Base-by-base conservation (phyloP, 1,139 yeast genomes). In the Debaryomyces robertsiae region DNA sequence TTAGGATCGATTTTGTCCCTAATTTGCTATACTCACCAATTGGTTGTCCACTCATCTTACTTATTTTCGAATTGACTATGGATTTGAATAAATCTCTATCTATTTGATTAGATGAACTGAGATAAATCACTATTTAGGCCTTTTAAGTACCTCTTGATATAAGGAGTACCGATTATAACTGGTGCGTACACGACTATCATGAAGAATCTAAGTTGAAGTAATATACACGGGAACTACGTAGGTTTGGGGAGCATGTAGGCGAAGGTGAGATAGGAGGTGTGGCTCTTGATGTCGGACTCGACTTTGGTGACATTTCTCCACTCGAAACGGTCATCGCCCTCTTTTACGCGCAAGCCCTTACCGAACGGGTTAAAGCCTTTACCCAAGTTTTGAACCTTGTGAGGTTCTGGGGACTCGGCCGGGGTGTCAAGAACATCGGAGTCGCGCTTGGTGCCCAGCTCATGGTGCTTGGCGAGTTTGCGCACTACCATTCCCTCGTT, bases 191-290 rank as follows among this genome's bases (percentile, higher is more conserved):
- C 44, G n/a, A n/a, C n/a, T n/a, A n/a, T n/a, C n/a, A n/a, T n/a
- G n/a, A n/a, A n/a, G 24, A 30, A 28, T 27, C 4, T 5, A 19
- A 16, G 27, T 28, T 29, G 23, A 19, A 29, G 30, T 14, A 40
- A 30, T 43, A 17, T 38, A 32, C 36, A 22, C 30, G 25, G 22
- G 15, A 25, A 17, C 25, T 25, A 35, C 29, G 34, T 42, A 15
- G 16, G 30, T 40, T 44, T 45, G 46, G 63, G 57, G 13, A 65
- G 54, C 48, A 69, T 72, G 46, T 63, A 73, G 27, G 98, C 99
- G 75, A 94, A 94, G 1, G 97, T 89, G 57, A 94, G 69, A 58
- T 89, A 94, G 1, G 97, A 89, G 0, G 99, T 94, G 53, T 94
- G 99, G 16, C 91, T 84, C 65, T 91, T 93, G 54, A 93, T 74